These are phyloP conservation scores for Amylocarpus encephaloides DNA, from an alignment of 2,329 filamentous ascomycete species.

Conservation along the genomic window DNA sequence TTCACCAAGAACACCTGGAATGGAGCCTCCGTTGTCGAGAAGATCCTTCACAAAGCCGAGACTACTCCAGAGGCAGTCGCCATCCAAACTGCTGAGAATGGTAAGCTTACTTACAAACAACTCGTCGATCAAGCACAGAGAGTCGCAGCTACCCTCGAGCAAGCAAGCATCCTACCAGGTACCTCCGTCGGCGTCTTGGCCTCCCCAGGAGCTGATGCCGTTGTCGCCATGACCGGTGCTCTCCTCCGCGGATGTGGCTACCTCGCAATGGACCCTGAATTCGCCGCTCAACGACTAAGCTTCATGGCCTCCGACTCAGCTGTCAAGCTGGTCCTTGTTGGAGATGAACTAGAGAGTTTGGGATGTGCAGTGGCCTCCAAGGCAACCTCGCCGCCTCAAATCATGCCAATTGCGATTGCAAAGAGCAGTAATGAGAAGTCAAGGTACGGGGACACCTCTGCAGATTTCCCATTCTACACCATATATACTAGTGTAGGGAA, in stretches of 20 bases:
- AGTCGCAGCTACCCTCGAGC: not conserved
- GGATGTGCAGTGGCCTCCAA: slow-evolving; percentile 1
- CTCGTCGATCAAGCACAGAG: not conserved
- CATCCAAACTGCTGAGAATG: not conserved
- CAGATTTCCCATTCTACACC: slow-evolving; percentile 3
- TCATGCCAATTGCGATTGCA: slow-evolving; percentile 2
- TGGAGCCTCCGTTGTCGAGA: not conserved
- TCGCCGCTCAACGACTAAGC: not conserved
- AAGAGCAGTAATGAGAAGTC: slow-evolving; percentile 3
- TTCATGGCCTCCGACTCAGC: slow-evolving; percentile 3
- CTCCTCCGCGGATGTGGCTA: not conserved
- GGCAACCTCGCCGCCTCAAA: slow-evolving; percentile 1
- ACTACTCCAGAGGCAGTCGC: not conserved
- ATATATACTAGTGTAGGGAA: slow-evolving; percentile 1
- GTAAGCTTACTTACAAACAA: not conserved
- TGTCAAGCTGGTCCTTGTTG: not conserved
- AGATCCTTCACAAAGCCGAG: not conserved
- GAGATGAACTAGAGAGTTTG: not conserved
- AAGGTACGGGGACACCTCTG: slow-evolving; percentile 4
- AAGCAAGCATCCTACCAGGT: not conserved
- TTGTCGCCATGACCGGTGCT: not conserved
- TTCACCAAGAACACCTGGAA: slow-evolving; percentile 3
- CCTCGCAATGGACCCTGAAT: slow-evolving; percentile 2
- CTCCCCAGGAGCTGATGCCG: not conserved
- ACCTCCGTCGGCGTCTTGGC: slow-evolving; percentile 1